Evolutionary conservation across 164 flowering plant genomes (phyloP).

Genomic region (Liquidambar formosana): DNA sequence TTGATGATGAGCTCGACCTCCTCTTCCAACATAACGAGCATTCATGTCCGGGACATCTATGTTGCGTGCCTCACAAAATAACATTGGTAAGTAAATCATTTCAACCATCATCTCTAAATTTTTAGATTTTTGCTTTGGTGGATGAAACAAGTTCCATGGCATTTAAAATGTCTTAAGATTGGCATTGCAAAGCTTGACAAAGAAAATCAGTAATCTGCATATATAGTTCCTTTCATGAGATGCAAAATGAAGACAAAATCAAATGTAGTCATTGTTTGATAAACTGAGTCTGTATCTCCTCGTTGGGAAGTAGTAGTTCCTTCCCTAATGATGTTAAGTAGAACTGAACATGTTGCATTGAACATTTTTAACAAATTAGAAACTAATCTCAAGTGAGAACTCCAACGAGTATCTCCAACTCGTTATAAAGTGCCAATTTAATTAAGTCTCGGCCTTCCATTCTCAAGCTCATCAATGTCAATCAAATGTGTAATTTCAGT

Average conservation of each 20-base stretch:
- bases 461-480: conserved; percentile 9
- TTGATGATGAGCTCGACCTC: no score
- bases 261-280: neutral
- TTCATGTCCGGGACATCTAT: no score
- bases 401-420: conserved; percentile 8
- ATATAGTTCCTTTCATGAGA: neutral
- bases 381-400: conserved; percentile 3
- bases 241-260: conserved; percentile 8
- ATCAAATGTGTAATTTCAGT: neutral
- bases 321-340: neutral
- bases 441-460: conserved; percentile 6
- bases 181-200: no score
- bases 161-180: no score
- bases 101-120: no score
- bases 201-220: neutral
- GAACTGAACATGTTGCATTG: neutral
- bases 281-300: neutral
- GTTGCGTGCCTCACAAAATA: no score
- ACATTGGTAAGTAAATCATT: no score
- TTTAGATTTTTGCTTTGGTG: no score
- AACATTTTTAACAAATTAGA: neutral
- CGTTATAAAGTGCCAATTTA: conserved; percentile 12
- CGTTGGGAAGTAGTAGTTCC: no score
- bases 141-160: no score
- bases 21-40: no score